Percentiles rank a stretch among this genome's conserved stretches.
These are phyloP conservation scores for Westerdykella sp. DNA, from an alignment of 2,329 filamentous ascomycete species.

Conservation along the genomic window DNA sequence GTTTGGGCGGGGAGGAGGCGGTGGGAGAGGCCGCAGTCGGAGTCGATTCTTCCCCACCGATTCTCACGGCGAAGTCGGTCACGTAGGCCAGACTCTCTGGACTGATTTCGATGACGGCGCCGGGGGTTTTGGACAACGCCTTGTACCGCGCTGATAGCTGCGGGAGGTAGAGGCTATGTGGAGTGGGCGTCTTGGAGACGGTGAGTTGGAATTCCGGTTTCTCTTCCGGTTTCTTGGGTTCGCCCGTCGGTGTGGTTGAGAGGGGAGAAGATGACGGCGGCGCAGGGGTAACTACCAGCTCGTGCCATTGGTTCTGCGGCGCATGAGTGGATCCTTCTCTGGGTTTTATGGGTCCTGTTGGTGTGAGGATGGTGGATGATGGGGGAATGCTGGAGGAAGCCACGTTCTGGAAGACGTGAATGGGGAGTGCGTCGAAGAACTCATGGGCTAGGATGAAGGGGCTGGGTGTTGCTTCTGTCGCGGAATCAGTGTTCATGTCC, in stretches of 20 bases:
- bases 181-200: slow-evolving; percentile 66
- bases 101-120: slow-evolving; percentile 79
- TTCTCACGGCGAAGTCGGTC: slow-evolving; percentile 73
- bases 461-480: slow-evolving; percentile 59
- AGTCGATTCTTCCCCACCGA: slow-evolving; percentile 57
- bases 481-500: slow-evolving; percentile 11
- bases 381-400: slow-evolving; percentile 36
- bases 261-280: slow-evolving; percentile 49
- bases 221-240: slow-evolving; percentile 12
- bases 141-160: slow-evolving; percentile 74
- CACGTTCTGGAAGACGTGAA: slow-evolving; percentile 86
- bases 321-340: slow-evolving; percentile 29
- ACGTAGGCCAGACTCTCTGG: slow-evolving; percentile 79
- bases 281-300: slow-evolving; percentile 41
- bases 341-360: slow-evolving; percentile 45
- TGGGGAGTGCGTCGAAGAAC: slow-evolving; percentile 96
- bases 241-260: slow-evolving; percentile 4
- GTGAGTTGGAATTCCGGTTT: slow-evolving; percentile 81
- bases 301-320: slow-evolving; percentile 37
- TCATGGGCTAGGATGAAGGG: slow-evolving; percentile 96
- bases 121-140: slow-evolving; percentile 59
- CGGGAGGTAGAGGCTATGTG: slow-evolving; percentile 79
- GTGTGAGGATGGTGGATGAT: slow-evolving; percentile 41
- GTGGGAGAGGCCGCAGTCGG: not conserved
- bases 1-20: slow-evolving; percentile 42